These are phyloP conservation scores for Aspergillus sp. DNA, from an alignment of 2,329 filamentous ascomycete genomes.

Conservation along the genomic window DNA sequence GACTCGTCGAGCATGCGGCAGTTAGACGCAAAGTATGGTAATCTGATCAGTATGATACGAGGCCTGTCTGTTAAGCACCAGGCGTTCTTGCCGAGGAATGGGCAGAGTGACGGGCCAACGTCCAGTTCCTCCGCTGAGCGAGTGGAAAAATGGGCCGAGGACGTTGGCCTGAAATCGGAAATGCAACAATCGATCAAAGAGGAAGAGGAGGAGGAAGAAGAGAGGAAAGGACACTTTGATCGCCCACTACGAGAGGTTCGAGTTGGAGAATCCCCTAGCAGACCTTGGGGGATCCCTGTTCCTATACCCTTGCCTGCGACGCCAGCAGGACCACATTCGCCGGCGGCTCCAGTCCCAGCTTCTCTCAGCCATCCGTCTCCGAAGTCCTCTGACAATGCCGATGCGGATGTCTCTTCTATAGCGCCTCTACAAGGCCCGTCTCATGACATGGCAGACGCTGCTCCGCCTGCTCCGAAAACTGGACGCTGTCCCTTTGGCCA, in stretches of 20 bases:
- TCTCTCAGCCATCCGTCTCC: constrained; percentile 19
- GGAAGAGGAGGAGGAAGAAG: constrained; percentile 50
- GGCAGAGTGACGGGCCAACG: constrained; percentile 29
- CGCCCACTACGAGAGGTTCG: constrained; percentile 82
- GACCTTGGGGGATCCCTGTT: constrained; percentile 89
- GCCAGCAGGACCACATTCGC: constrained; percentile 28
- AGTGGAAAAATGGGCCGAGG: constrained; percentile 83
- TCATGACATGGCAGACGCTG: constrained; percentile 1
- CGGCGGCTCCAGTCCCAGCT: constrained; percentile 19
- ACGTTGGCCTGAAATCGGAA: constrained; percentile 61
- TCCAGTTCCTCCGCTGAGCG: constrained; percentile 61
- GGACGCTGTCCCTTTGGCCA: constrained; percentile 39
- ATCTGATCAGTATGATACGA: constrained; percentile 90
- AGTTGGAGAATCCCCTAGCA: constrained; percentile 89
- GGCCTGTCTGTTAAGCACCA: constrained; percentile 85
- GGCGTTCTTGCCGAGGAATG: constrained; percentile 69
- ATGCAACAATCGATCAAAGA: constrained; percentile 39
- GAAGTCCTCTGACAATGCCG: constrained; percentile 10
- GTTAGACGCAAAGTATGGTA: constrained; percentile 91
- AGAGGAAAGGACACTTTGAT: constrained; percentile 75
- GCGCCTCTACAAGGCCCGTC: constrained; percentile 10
- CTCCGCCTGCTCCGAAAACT: constrained; percentile 20
- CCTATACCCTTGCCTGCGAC: constrained; percentile 63
- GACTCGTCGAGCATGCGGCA: constrained; percentile 83
- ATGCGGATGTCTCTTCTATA: constrained; percentile 14